These are phyloP conservation scores for Apostasia ramifera DNA, from an alignment of 106 monocot species.

Conservation along the genomic window DNA sequence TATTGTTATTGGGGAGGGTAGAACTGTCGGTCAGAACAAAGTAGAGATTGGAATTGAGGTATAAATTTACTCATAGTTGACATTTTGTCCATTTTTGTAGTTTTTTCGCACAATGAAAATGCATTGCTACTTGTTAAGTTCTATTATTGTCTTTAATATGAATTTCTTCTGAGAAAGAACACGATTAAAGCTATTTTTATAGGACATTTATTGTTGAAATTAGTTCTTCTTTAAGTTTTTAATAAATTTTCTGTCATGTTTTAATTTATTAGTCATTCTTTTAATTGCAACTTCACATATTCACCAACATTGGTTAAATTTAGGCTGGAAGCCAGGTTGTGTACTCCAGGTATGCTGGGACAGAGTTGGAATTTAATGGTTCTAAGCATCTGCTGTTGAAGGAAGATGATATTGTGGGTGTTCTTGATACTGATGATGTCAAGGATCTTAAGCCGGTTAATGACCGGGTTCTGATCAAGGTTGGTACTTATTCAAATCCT, in stretches of 20 bases:
- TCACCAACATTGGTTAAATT: background rate
- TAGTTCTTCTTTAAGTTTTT: too few species aligned
- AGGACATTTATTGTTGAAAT: too few species aligned
- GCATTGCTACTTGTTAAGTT: too few species aligned
- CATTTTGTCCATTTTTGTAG: background rate
- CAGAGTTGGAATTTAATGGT: constrained; percentile 57
- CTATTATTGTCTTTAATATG: too few species aligned
- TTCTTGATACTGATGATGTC: constrained; percentile 55
- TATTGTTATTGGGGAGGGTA: constrained; percentile 71
- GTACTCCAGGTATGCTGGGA: constrained; percentile 61
- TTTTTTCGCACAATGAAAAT: too few species aligned
- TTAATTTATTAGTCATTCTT: too few species aligned
- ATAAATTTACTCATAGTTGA: background rate
- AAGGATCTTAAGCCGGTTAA: constrained; percentile 59
- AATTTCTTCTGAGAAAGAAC: too few species aligned
- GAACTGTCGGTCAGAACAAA: constrained; percentile 64
- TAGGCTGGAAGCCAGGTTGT: constrained; percentile 48
- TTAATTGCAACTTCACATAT: too few species aligned
- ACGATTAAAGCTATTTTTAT: too few species aligned
- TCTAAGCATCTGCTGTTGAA: constrained; percentile 53
- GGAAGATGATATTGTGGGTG: constrained; percentile 60
- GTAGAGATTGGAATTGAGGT: constrained; percentile 68
- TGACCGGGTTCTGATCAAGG: constrained; percentile 63
- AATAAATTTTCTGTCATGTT: too few species aligned
- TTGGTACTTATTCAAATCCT: background rate